Evolutionary conservation across 371 early-diverging fungal genomes (phyloP).

Genomic region (Mucor velutinosus): DNA sequence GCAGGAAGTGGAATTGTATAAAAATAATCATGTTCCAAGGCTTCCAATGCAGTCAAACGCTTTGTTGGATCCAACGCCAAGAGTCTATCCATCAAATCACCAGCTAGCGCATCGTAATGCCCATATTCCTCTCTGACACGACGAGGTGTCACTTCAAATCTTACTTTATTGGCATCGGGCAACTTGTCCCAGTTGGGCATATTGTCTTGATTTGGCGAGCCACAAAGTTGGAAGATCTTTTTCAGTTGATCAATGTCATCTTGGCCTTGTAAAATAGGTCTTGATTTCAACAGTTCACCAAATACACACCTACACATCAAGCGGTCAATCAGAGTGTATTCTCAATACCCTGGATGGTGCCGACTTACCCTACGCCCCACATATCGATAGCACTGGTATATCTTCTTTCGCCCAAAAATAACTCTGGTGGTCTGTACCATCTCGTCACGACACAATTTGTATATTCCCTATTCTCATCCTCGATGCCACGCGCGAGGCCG

Average conservation of each 20-base stretch:
- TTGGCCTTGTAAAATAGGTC: slow-evolving; percentile 80
- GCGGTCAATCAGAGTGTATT: not conserved
- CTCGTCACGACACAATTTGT: slow-evolving; percentile 95
- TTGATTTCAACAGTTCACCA: slow-evolving; percentile 80
- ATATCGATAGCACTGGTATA: slow-evolving; percentile 95
- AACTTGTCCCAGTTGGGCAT: slow-evolving; percentile 75
- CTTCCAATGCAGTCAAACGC: slow-evolving; percentile 75
- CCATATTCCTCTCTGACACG: slow-evolving; percentile 61
- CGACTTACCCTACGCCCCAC: slow-evolving; percentile 88
- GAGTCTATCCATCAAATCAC: slow-evolving; percentile 76
- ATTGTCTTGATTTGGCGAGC: slow-evolving; percentile 73
- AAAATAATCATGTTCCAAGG: slow-evolving; percentile 77
- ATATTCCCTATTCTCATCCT: slow-evolving; percentile 66
- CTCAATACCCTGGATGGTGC: slow-evolving; percentile 38
- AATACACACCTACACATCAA: slow-evolving; percentile 59
- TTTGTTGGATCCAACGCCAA: slow-evolving; percentile 75
- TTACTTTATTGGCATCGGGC: slow-evolving; percentile 59
- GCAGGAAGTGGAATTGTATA: slow-evolving; percentile 63
- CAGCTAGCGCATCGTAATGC: slow-evolving; percentile 54
- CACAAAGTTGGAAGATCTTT: slow-evolving; percentile 79
- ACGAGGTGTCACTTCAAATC: slow-evolving; percentile 48
- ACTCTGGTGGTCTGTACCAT: slow-evolving; percentile 99
- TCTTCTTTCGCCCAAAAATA: slow-evolving; percentile 83
- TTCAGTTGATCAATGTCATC: slow-evolving; percentile 85
- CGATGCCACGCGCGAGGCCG: slow-evolving; percentile 83